A percentile compares a stretch with the other conserved stretches of the same genome.
These are phyloP conservation scores for Phytopythium kandeliae DNA, from an alignment of 352 stramenopile species.

Conservation along the genomic window DNA sequence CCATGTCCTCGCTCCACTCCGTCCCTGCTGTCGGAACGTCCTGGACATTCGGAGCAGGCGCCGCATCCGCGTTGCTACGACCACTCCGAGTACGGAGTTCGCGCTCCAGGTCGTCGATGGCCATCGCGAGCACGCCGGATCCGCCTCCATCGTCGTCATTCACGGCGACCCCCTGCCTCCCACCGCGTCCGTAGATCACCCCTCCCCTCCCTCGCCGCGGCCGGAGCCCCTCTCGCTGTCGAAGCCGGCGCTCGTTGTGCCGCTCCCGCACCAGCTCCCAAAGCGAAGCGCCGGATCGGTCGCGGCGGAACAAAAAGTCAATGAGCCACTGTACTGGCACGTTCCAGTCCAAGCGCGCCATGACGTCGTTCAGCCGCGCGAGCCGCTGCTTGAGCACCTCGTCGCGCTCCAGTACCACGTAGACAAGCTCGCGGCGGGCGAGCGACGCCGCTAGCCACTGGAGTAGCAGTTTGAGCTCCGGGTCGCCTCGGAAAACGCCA, in stretches of 20 bases:
- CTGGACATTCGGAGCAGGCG: neutral
- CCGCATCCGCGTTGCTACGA: neutral
- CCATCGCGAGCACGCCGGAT: slow-evolving; percentile 2
- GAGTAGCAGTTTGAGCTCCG: slow-evolving; percentile 77
- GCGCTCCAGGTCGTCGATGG: neutral
- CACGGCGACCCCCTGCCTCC: neutral
- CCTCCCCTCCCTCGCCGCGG: neutral
- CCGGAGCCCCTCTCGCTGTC: neutral
- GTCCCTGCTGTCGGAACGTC: neutral
- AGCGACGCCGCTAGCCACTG: slow-evolving; percentile 77
- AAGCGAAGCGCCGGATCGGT: neutral
- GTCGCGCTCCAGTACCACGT: slow-evolving; percentile 52
- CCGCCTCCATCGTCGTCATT: neutral
- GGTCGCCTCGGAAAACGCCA: slow-evolving; percentile 65
- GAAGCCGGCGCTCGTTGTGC: neutral
- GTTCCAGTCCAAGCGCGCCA: neutral
- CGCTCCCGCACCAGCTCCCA: neutral
- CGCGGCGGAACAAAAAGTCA: slow-evolving; percentile 16
- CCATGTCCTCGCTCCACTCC: neutral
- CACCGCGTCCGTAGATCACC: neutral
- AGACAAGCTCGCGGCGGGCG: slow-evolving; percentile 36
- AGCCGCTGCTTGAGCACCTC: slow-evolving; percentile 28
- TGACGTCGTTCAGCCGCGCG: slow-evolving; percentile 10
- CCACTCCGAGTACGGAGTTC: neutral
- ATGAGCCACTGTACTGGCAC: slow-evolving; percentile 14